Evolutionary conservation across 1,139 yeast species (phyloP).

Genomic region (Scheffersomyces quercinus): DNA sequence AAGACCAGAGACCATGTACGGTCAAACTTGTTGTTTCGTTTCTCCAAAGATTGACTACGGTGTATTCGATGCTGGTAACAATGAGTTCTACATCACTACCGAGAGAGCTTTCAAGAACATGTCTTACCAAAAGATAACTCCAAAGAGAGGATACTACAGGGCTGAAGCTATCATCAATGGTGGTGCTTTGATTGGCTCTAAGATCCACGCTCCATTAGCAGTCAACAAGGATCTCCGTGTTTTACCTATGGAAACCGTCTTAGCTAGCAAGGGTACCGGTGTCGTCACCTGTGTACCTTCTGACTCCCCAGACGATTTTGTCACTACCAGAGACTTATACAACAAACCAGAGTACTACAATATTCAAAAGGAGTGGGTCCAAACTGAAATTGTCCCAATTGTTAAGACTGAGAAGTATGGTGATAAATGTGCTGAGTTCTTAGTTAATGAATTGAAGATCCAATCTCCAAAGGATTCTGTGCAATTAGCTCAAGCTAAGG

Average conservation of each 20-base stretch:
- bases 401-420: slow-evolving; percentile 86
- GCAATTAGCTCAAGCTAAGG: slow-evolving; percentile 89
- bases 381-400: slow-evolving; percentile 69
- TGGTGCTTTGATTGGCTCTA: slow-evolving; percentile 76
- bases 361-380: slow-evolving; percentile 86
- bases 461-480: slow-evolving; percentile 92
- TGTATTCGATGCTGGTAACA: slow-evolving; percentile 81
- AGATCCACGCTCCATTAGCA: slow-evolving; percentile 84
- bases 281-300: slow-evolving; percentile 99
- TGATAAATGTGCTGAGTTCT: slow-evolving; percentile 79
- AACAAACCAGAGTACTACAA: slow-evolving; percentile 91
- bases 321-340: slow-evolving; percentile 79
- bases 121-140: slow-evolving; percentile 93
- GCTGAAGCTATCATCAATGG: slow-evolving; percentile 68
- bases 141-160: slow-evolving; percentile 76
- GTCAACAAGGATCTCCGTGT: slow-evolving; percentile 71
- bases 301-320: slow-evolving; percentile 95
- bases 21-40: slow-evolving; percentile 97
- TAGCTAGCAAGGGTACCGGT: slow-evolving; percentile 97
- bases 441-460: slow-evolving; percentile 86
- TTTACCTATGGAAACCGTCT: slow-evolving; percentile 96
- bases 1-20: slow-evolving; percentile 99
- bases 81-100: slow-evolving; percentile 79
- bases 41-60: slow-evolving; percentile 95
- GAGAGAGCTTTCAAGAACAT: slow-evolving; percentile 98